Base-by-base conservation (phyloP, 495 filamentous ascomycete species). In the Trichoderma parareesei region DNA sequence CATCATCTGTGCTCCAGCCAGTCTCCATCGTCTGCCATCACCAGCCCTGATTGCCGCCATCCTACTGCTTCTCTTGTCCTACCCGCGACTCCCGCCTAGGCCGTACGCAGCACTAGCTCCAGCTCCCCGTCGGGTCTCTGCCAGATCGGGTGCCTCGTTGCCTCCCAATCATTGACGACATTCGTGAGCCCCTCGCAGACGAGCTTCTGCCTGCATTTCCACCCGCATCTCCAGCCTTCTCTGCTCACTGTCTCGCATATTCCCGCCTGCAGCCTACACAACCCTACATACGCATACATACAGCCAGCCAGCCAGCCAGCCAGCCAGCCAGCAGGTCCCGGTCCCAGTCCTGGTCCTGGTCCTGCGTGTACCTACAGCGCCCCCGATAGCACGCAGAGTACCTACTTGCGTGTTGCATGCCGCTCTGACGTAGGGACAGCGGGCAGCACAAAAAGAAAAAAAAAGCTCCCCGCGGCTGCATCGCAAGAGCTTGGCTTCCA, bases 201-300 rank as follows among this genome's bases (percentile, higher is more conserved):
- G 48, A 27, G 48, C 20, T 55, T 14, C 48, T 55, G 8, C 48
- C 14, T 13, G 53, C 53, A 33, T 33, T 18, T 33, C n/a, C 48
- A 41, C 40, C 40, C 40, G 40, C 40, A 41, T 41, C 18, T 55
- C 11, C n/a, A 20, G 33, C 53, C 53, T 27, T 27, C 27, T 57
- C 53, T 57, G 40, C 6, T 41, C 11, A 7, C 53, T 57, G 53
- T 18, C 53, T 57, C 53, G 53, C 53, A 57, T 57, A 57, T 57
- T 33, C 53, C 14, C 53, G 14, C 53, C 53, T 57, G 53, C 53
- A 57, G 53, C 49, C 49, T 27, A 9, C 49, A 9, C 18, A 27
- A 16, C 53, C 53, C 53, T 57, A 57, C 53, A 57, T 57, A 10
- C 16, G 5, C 44, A 18, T 48, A 48, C 44, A 16, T 27, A 27